phyloP scores from a whole-genome alignment of 495 filamentous ascomycete genomes.

The Lasiosphaeria ovina region DNA sequence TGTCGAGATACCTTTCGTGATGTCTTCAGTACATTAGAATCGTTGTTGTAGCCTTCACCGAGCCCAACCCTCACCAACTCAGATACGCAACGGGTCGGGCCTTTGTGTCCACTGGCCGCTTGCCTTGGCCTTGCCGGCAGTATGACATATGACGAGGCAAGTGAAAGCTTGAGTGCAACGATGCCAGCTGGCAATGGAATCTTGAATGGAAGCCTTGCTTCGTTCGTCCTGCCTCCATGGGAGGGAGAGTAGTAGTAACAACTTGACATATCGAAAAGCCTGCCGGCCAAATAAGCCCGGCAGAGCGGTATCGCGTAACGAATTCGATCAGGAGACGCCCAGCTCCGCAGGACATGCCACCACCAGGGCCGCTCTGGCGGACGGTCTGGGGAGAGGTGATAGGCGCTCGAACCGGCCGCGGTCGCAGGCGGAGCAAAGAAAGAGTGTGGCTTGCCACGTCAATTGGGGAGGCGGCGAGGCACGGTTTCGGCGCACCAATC shows the following conservation, averaged over 20 bases:
- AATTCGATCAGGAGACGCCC: neutral
- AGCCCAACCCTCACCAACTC: neutral
- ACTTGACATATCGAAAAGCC: neutral
- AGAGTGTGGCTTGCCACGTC: neutral
- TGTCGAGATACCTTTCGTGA: neutral
- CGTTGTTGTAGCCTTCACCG: neutral
- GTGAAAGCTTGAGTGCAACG: too few relatives aligned
- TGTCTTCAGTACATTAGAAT: neutral
- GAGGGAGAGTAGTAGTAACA: too few relatives aligned
- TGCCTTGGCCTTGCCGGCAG: neutral
- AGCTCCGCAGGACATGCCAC: neutral
- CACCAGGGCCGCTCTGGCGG: neutral
- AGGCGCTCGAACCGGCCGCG: neutral
- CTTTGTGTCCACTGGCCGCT: neutral
- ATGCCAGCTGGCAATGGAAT: too few relatives aligned
- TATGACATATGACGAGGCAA: neutral
- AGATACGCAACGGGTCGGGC: neutral
- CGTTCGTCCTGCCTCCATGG: too few relatives aligned
- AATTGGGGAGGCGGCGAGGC: neutral
- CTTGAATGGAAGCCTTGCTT: too few relatives aligned
- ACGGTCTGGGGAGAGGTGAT: neutral
- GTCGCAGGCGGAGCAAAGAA: neutral
- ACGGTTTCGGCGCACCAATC: neutral
- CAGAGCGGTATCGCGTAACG: conserved; percentile 1
- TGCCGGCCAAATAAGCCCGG: neutral